Percentiles rank a stretch among this genome's conserved stretches.
These are phyloP conservation scores for Ramaria rubella DNA, from an alignment of 768 basidiomycete species.

Conservation along the genomic window DNA sequence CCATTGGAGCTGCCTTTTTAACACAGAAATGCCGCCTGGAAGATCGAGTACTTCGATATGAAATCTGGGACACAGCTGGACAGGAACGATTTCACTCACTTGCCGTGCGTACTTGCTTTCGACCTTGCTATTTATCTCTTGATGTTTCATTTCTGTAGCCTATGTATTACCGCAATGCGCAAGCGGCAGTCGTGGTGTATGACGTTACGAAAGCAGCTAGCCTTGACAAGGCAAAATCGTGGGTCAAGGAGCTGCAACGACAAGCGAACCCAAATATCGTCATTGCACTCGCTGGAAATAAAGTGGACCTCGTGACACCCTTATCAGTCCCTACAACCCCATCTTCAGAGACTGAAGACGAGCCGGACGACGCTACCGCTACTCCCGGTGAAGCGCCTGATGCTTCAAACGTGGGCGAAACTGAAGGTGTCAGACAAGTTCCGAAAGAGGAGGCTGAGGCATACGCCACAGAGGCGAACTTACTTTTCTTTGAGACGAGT, in stretches of 20 bases:
- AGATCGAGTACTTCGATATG: conserved; percentile 87
- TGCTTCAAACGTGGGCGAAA: conserved; percentile 43
- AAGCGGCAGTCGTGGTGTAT: conserved; percentile 97
- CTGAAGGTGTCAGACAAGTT: conserved; percentile 81
- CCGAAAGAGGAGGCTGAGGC: conserved; percentile 92
- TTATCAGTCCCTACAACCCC: conserved; percentile 43
- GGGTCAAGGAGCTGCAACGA: conserved; percentile 98
- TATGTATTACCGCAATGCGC: conserved; percentile 98
- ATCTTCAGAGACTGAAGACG: conserved; percentile 72
- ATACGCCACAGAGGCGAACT: conserved; percentile 89
- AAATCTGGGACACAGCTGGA: conserved; percentile 96
- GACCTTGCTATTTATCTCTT: conserved; percentile 9
- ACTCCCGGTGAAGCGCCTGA: conserved; percentile 63
- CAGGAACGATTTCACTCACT: conserved; percentile 98
- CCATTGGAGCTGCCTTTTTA: conserved; percentile 93
- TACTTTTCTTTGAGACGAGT: conserved; percentile 95
- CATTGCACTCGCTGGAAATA: conserved; percentile 97
- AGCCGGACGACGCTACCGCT: conserved; percentile 87
- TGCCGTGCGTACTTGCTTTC: conserved; percentile 54
- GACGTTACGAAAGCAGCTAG: conserved; percentile 95
- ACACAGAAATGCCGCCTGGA: conserved; percentile 95
- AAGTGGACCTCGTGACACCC: conserved; percentile 81
- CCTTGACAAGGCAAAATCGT: conserved; percentile 97
- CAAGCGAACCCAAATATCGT: conserved; percentile 99
- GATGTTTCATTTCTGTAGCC: conserved; percentile 44